Base-by-base conservation (phyloP, 163 green algal species). In the Chloromonas sp. region DNA sequence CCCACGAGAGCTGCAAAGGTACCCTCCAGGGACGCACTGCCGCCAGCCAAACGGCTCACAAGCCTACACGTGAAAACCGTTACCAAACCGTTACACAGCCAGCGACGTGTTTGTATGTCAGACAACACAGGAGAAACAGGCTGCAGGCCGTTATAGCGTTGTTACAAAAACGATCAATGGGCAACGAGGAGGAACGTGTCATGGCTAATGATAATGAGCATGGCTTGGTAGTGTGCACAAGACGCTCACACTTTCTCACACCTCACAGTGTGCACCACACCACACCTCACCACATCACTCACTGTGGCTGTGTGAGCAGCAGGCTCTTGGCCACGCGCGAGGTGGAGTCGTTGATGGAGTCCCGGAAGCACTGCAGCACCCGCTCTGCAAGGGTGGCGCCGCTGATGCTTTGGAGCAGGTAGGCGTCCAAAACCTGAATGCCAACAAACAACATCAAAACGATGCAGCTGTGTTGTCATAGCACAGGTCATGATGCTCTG, bases 401-500 rank as follows among this genome's bases (percentile, higher is more conserved):
- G 14, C 83, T 81, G 61, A 92, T 91, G 83, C 90, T 91, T 85
- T 95, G 90, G 61, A 95, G 91, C 83, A 94, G 84, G 87, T 94
- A 96, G 11, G 89, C 93, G 85, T 96, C 93, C 86, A 96, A 84
- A 62, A 96, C 87, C 93, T 94, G 87, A 0, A 36, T 14, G n/a
- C 36, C 76, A 61, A 36, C 36, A 36, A 36, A 36, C 36, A 70
- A 61, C 8, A 36, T 36, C 36, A 36, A 36, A 36, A 36, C 36
- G 36, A 36, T 36, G 36, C 36, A 36, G 36, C 36, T 36, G 36
- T 36, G 36, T 36, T 36, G 36, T 36, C 36, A 36, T 36, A 36
- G 36, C 36, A 36, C 36, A 36, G 36, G 36, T 36, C 36, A 36
- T 81, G 61, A 92, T 91, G 83, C 90, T 91, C 86, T 95, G 90